Conservation (phyloP, 176 grass and related monocot species). For the Cocos nucifera region DNA sequence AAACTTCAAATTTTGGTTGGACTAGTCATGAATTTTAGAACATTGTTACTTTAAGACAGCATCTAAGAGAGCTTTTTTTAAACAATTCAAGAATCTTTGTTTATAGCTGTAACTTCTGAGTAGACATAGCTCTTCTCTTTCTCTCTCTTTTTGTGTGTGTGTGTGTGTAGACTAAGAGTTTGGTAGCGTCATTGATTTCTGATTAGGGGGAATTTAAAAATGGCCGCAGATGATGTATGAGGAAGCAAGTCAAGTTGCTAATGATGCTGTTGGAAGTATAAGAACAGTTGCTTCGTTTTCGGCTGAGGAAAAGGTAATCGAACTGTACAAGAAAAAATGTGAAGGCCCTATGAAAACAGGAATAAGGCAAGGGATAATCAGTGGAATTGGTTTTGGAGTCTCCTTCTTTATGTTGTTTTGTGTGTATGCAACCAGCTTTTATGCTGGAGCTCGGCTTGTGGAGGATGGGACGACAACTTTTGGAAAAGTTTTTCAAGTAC, state of each 20-base stretch:
- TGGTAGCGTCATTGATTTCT: not conserved
- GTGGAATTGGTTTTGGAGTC: constrained; percentile 73
- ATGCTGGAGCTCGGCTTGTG: constrained; percentile 84
- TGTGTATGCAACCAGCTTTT: constrained; percentile 91
- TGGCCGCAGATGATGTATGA: constrained; percentile 81
- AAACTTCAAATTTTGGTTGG: too few relatives aligned
- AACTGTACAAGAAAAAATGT: constrained; percentile 83
- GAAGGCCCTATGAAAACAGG: constrained; percentile 65
- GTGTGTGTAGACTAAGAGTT: not conserved
- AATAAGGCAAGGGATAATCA: constrained; percentile 78
- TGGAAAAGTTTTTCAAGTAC: constrained; percentile 87
- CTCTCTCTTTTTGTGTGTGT: too few relatives aligned
- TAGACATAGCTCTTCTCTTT: not conserved
- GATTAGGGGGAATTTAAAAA: not conserved
- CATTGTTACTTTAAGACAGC: not conserved
- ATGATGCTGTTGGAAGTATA: constrained; percentile 86
- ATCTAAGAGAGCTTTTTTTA: not conserved
- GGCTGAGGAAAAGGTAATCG: constrained; percentile 82
- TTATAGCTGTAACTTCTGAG: constrained; percentile 5
- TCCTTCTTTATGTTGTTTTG: constrained; percentile 93
- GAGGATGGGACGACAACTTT: constrained; percentile 74
- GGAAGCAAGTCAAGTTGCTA: constrained; percentile 87
- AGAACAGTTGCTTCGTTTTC: constrained; percentile 82
- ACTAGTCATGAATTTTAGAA: too few relatives aligned
- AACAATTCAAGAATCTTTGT: not conserved